These are phyloP conservation scores for Cyclocybe cylindracea DNA, from an alignment of 768 basidiomycete genomes.

Conservation along the genomic window DNA sequence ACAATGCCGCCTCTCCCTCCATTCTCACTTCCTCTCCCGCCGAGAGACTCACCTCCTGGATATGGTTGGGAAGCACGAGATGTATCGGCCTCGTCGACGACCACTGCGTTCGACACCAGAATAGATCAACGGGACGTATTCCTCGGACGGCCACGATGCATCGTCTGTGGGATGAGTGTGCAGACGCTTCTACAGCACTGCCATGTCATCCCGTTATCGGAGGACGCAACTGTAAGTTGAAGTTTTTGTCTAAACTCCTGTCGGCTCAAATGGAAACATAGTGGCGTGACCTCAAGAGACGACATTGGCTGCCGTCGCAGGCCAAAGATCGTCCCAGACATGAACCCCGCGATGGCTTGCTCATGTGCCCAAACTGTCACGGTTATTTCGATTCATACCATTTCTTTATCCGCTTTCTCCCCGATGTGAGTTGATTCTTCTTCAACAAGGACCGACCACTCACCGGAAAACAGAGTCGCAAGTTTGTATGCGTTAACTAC, in stretches of 20 bases:
- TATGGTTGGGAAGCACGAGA: slow-evolving; percentile 15
- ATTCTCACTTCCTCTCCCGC: slow-evolving; percentile 21
- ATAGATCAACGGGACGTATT: slow-evolving; percentile 19
- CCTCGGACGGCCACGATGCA: slow-evolving; percentile 16
- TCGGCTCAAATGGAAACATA: slow-evolving; percentile 13
- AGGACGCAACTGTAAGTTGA: slow-evolving; percentile 13
- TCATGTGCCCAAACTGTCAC: slow-evolving; percentile 20
- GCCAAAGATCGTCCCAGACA: slow-evolving; percentile 15
- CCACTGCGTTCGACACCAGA: slow-evolving; percentile 17
- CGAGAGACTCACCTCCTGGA: slow-evolving; percentile 14
- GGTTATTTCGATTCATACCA: slow-evolving; percentile 11
- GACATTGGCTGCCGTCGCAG: slow-evolving; percentile 22
- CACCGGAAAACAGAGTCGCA: slow-evolving; percentile 13
- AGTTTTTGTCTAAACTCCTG: slow-evolving; percentile 4
- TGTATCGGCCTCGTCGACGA: slow-evolving; percentile 19
- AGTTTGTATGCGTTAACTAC: slow-evolving; percentile 30
- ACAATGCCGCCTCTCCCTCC: slow-evolving; percentile 16
- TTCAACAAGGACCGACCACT: background rate
- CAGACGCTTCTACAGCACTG: slow-evolving; percentile 8
- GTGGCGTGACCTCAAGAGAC: slow-evolving; percentile 21
- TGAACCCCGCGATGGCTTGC: slow-evolving; percentile 23
- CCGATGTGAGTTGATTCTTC: slow-evolving; percentile 20
- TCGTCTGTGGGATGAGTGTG: slow-evolving; percentile 14
- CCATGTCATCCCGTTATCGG: slow-evolving; percentile 13
- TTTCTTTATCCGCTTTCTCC: slow-evolving; percentile 28